Evolutionary conservation across 129 eudicot species (phyloP), one percentile per base, ranked within the genome.

Genomic region (Helianthus tuberosus): DNA sequence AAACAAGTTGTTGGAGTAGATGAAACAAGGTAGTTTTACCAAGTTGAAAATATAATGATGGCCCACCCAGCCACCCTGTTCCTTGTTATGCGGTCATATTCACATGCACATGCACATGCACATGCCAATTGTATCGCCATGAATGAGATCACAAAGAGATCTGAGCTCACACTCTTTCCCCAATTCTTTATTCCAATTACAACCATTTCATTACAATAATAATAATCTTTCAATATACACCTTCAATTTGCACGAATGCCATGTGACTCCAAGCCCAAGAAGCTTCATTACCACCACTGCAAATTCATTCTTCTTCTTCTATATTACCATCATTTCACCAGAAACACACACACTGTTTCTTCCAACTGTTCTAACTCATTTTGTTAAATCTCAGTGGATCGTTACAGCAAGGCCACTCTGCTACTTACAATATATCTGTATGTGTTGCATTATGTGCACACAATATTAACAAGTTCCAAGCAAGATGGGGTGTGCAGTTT

Each of bases 401-500:
- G 47, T 43, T 6, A 41, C 46, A 41, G 46, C 46, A 41, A 41
- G 46, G 9, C 46, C 46, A 41, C 46, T 41, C 46, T 41, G 46
- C 46, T 41, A 43, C 16, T 6, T 23, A 47, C 72, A 47, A 12
- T 32, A 41, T 50, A 69, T 8, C 29, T 58, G 5, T 44, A 1
- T 11, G 6, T 46, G 14, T 60, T 23, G 61, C 32, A 11, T 68
- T 13, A 5, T 27, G 73, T 68, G 50, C 35, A 68, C 3, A 68
- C 3, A 68, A 0, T 15, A 43, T 32, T 73, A 29, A 62, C 77
- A 62, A 61, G 49, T 15, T 32, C 4, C 36, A 57, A 68, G 11
- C 44, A 59, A 77, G 77, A 90, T 94, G 91, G 97, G 97, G 69
- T 94, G 97, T 64, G 66, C 89, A 17, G 58, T 73, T 72, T 94